These are phyloP conservation scores for Fraxinus quadrangulata DNA, from an alignment of 257 asterid species.

Conservation along the genomic window DNA sequence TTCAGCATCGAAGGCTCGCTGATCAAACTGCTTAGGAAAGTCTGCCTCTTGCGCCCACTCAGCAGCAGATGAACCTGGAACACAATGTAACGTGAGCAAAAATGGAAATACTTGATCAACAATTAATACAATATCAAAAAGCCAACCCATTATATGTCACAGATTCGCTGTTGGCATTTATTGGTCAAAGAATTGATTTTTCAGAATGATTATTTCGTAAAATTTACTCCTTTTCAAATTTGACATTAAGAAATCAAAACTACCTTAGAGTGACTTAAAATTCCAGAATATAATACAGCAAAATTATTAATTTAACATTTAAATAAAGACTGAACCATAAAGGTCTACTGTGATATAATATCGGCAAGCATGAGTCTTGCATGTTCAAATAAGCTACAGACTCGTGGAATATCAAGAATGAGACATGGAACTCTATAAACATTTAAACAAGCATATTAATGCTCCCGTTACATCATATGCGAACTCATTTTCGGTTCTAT, in stretches of 20 bases:
- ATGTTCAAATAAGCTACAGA: too few relatives aligned
- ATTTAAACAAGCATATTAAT: neutral
- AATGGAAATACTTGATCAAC: neutral
- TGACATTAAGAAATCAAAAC: neutral
- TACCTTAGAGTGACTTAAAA: neutral
- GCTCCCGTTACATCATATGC: neutral
- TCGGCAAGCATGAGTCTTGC: too few relatives aligned
- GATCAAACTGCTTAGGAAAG: slow-evolving; percentile 56
- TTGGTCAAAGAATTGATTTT: neutral
- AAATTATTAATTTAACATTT: neutral
- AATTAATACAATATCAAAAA: neutral
- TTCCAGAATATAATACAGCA: neutral
- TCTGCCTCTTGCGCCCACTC: slow-evolving; percentile 76
- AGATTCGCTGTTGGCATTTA: neutral
- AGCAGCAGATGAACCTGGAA: slow-evolving; percentile 82
- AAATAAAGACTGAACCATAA: neutral
- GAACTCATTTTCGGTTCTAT: neutral
- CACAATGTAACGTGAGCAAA: slow-evolving; percentile 6
- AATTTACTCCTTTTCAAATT: neutral
- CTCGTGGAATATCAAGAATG: too few relatives aligned
- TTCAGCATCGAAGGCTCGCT: slow-evolving; percentile 53
- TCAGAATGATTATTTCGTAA: neutral
- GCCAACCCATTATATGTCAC: neutral
- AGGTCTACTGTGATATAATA: neutral
- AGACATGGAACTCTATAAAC: too few relatives aligned